Evolutionary conservation across 2,329 filamentous ascomycete genomes (phyloP), one percentile per base, ranked within the genome.

Genomic region (Trichoderma koningiopsis): DNA sequence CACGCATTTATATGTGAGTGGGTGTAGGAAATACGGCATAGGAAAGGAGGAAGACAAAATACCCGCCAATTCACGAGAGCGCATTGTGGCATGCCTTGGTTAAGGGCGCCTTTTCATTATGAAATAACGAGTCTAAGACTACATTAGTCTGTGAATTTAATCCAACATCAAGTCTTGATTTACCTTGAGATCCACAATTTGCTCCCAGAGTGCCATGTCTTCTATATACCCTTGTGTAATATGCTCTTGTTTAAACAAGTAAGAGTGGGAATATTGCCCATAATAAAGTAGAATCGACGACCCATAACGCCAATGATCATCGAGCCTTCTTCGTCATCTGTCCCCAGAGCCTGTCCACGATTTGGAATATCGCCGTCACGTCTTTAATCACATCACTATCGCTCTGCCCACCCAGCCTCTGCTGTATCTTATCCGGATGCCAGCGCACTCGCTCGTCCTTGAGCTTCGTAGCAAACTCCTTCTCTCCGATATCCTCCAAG

Each of bases 371-470:
- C 7, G 92, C 91, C 13, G 95, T 99, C 53, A 97, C 92, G 66
- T 89, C 86, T 76, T 88, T 89, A 85, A 97, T 90, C 3, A 92
- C 88, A 4, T 85, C 85, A 29, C 88, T 85, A 59, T 94, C 91
- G 60, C 97, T 88, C 70, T 88, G 82, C 0, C 87, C 88, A 3
- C 93, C 92, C 70, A 97, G 90, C 65, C 89, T 88, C 81, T 97
- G 96, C 83, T 97, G 93, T 68, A 98, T 92, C 84, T 98, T 99
- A 81, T 99, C 96, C 4, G 96, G 96, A 82, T 99, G 96, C 96
- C 96, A 99, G 19, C 94, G 86, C 22, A 98, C 90, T 63, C 96
- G 88, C 82, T 99, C 96, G 5, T 88, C 83, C 80, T 97, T 97
- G 64, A 98, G 83, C 69, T 79, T 81, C 8, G 82, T 79, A 24